Percentiles rank a stretch among this genome's conserved stretches.
Conservation (phyloP, 495 filamentous ascomycete genomes). For the Pyrenula aspistea region DNA sequence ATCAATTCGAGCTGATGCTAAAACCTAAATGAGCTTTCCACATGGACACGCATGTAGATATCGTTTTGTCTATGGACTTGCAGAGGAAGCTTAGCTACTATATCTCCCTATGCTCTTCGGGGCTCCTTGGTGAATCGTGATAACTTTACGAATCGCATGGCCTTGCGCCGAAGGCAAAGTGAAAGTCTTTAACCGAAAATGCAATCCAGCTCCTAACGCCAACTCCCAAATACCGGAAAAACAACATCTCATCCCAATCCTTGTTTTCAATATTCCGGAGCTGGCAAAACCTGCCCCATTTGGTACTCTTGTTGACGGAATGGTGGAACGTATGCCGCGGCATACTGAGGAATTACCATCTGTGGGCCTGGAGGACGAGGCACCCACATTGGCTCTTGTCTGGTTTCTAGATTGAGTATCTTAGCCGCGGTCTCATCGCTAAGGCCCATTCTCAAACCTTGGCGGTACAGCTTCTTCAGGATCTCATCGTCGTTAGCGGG, state of each 20-base stretch:
- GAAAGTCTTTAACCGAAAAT: no score
- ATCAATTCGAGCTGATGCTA: no score
- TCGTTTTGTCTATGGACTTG: no score
- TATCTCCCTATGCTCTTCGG: slow-evolving; percentile 50
- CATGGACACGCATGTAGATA: no score
- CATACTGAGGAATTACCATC: slow-evolving; percentile 6
- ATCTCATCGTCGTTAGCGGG: slow-evolving; percentile 4
- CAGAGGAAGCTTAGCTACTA: no score
- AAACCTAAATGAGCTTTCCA: no score
- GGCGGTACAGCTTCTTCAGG: slow-evolving; percentile 10
- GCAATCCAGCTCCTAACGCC: no score
- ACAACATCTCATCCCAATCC: neutral
- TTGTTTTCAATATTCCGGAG: neutral
- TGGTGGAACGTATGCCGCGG: neutral
- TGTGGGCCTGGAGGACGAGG: slow-evolving; percentile 4
- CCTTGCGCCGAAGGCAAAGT: slow-evolving; percentile 50
- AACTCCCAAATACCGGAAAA: no score
- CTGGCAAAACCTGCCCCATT: neutral
- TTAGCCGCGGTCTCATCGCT: slow-evolving; percentile 5
- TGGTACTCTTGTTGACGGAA: neutral
- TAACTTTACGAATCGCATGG: slow-evolving; percentile 54
- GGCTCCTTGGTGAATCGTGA: slow-evolving; percentile 53
- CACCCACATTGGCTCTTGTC: neutral
- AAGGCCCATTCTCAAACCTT: slow-evolving; percentile 11
- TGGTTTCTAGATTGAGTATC: neutral